Conservation (phyloP, 2,329 filamentous ascomycete genomes). For the Daldinia eschscholtzii region DNA sequence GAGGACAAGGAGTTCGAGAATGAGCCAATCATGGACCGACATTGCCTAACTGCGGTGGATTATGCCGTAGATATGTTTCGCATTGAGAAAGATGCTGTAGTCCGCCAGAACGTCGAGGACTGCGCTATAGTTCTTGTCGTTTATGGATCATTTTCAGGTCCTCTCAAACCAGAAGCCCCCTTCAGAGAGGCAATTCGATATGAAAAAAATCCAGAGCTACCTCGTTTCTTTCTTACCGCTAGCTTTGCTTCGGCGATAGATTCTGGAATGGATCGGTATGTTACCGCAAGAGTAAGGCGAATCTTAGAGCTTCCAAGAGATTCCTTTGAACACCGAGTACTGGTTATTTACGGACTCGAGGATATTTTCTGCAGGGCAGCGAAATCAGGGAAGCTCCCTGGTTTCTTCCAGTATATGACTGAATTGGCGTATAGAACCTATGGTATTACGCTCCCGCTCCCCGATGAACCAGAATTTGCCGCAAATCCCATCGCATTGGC, state of each 20-base stretch:
- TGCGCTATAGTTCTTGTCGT: neutral
- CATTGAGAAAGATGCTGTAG: neutral
- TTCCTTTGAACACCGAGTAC: neutral
- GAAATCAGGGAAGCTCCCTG: neutral
- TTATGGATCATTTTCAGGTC: neutral
- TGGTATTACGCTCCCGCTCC: neutral
- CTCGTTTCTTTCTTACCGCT: neutral
- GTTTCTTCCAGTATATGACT: neutral
- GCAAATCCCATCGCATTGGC: neutral
- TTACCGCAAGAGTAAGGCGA: neutral
- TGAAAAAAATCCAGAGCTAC: neutral
- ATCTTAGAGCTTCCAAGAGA: neutral
- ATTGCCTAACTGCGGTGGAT: neutral
- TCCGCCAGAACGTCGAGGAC: neutral
- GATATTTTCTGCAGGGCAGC: neutral
- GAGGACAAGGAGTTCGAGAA: neutral
- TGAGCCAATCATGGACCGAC: neutral
- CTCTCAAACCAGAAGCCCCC: neutral
- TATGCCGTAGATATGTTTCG: neutral
- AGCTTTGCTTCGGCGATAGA: neutral
- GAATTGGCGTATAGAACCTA: neutral
- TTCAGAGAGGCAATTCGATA: no score
- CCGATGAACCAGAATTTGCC: neutral
- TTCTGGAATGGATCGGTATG: slow-evolving; percentile 10
- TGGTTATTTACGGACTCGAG: neutral